These are phyloP conservation scores for Coemansia sp. DNA, from an alignment of 192 early-diverging fungal genomes.

Conservation along the genomic window DNA sequence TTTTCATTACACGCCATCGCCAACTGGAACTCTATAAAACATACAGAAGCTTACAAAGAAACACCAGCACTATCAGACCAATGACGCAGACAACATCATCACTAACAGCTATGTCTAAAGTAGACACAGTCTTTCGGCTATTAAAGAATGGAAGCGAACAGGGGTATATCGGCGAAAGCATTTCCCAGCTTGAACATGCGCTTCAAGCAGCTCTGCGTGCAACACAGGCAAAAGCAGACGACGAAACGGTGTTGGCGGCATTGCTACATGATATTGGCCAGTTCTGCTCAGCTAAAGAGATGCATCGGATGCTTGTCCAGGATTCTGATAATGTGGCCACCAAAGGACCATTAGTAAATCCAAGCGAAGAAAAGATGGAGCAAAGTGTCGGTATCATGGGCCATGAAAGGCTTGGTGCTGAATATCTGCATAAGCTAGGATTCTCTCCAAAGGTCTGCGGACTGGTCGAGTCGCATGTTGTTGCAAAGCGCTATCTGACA, in stretches of 20 bases:
- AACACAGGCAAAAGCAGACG: constrained; percentile 43
- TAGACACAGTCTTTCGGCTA: constrained; percentile 51
- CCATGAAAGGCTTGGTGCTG: constrained; percentile 59
- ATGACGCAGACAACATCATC: constrained; percentile 1
- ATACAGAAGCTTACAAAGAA: too few species aligned
- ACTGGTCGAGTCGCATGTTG: constrained; percentile 59
- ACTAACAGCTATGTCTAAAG: constrained; percentile 18
- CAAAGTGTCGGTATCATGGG: constrained; percentile 49
- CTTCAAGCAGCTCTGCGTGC: constrained; percentile 59
- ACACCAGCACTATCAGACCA: neutral
- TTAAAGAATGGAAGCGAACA: constrained; percentile 54
- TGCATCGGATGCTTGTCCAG: constrained; percentile 54
- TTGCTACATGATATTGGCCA: constrained; percentile 64
- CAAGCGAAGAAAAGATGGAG: neutral
- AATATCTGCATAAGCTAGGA: constrained; percentile 58
- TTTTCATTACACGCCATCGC: too few species aligned
- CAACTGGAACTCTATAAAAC: too few species aligned
- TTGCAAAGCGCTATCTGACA: constrained; percentile 63
- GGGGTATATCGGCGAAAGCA: constrained; percentile 59
- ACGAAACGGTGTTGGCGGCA: constrained; percentile 57
- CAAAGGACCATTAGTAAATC: neutral
- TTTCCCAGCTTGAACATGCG: constrained; percentile 60
- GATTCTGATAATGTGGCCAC: constrained; percentile 17
- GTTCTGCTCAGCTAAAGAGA: constrained; percentile 53
- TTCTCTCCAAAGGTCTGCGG: constrained; percentile 56